A percentile compares a stretch with the other conserved stretches of the same genome.
Evolutionary conservation across 768 basidiomycete genomes (phyloP).

Genomic region (Boletus tylopilopsis): DNA sequence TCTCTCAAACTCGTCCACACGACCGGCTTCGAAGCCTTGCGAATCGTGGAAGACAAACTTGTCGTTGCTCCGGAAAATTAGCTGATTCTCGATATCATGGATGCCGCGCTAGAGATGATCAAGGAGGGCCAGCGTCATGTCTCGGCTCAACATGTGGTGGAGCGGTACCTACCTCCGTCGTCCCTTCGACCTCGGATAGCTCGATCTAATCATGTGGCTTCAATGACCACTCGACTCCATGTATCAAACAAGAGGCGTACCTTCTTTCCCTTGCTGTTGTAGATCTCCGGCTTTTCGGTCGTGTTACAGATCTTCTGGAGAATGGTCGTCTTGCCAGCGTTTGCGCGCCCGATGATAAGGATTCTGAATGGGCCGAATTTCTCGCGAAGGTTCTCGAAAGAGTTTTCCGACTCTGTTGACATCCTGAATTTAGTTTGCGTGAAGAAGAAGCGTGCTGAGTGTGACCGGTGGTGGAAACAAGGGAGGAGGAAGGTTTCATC

Average conservation of each 20-base stretch:
- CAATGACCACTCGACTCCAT: background rate
- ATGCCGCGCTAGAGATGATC: background rate
- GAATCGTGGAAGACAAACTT: conserved; percentile 6
- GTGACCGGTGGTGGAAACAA: no score
- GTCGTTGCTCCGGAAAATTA: conserved; percentile 1
- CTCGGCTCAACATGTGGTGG: background rate
- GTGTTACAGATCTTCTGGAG: conserved; percentile 3
- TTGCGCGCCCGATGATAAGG: conserved; percentile 3
- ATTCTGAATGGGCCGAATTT: background rate
- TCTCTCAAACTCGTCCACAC: background rate
- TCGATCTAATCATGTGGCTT: background rate
- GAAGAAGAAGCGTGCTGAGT: no score
- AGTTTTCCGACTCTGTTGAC: background rate
- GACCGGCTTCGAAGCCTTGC: background rate
- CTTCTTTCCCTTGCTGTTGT: background rate
- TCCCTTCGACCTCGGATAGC: background rate
- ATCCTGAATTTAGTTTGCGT: no score
- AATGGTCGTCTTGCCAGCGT: conserved; percentile 6
- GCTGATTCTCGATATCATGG: background rate
- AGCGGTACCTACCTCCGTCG: background rate
- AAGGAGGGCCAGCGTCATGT: background rate
- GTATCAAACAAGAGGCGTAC: background rate
- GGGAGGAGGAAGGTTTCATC: no score
- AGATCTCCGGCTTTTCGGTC: conserved; percentile 5
- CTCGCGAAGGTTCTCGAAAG: background rate